Conservation (phyloP, 441 rosid genomes). For the Croton setiger region DNA sequence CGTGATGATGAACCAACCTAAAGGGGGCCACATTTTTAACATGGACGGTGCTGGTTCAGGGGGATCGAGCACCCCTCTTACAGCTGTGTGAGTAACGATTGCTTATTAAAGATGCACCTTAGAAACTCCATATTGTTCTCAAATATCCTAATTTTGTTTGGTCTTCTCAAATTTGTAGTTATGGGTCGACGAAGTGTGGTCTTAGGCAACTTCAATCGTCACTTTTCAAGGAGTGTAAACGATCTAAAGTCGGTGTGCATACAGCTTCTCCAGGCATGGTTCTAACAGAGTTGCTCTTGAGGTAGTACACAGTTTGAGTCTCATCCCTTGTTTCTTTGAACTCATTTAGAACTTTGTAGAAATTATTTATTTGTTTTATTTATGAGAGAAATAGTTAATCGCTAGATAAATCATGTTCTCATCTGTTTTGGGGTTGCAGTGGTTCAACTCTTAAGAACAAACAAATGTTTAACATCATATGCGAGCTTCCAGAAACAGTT, state of each 20-base stretch:
- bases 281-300: constrained; percentile 78
- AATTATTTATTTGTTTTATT: no score
- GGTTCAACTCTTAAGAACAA: constrained; percentile 75
- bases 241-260: constrained; percentile 78
- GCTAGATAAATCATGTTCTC: background rate
- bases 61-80: constrained; percentile 92
- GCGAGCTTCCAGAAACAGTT: constrained; percentile 93
- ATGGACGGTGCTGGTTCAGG: constrained; percentile 99
- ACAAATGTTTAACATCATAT: constrained; percentile 86
- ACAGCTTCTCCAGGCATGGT: constrained; percentile 98
- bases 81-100: constrained; percentile 74
- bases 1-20: constrained; percentile 60
- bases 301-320: constrained; percentile 31
- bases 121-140: background rate
- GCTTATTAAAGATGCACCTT: background rate
- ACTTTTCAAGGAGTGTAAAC: constrained; percentile 67
- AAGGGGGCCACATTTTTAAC: constrained; percentile 86
- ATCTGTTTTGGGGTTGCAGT: constrained; percentile 36
- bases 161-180: constrained; percentile 39
- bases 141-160: constrained; percentile 15
- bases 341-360: background rate
- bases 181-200: constrained; percentile 93
- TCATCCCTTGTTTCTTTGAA: constrained; percentile 2
- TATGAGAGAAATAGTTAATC: background rate
- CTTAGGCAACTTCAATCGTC: constrained; percentile 88